Base-by-base conservation (phyloP, 495 filamentous ascomycete species). In the Barbatosphaeria neglecta region DNA sequence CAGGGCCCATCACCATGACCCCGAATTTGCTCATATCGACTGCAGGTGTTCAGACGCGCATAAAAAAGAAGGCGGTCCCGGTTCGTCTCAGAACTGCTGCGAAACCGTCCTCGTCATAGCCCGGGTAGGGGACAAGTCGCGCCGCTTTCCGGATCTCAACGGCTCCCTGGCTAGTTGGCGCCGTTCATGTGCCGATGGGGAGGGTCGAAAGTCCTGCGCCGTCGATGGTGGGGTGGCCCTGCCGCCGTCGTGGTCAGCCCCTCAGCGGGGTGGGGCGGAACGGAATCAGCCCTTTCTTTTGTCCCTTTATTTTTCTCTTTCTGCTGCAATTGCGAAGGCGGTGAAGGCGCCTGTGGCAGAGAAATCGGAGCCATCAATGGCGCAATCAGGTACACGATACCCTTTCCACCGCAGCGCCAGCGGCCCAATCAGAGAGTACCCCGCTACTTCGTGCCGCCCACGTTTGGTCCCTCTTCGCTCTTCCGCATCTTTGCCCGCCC, bases 1-100 rank as follows among this genome's bases (percentile, higher is more conserved):
- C 87, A 46, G 87, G 89, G 64, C 90, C 90, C 82, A 95, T 92
- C 13, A 95, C 86, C 54, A 96, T 75, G n/a, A 84, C 78, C 16
- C 90, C 90, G 59, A 84, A 97, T 58, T 95, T 94, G 66, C 85
- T 90, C 90, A 97, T 97, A 45, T 39, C 69, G 53, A n/a, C n/a
- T n/a, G n/a, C n/a, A n/a, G n/a, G n/a, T n/a, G n/a, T n/a, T n/a
- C n/a, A n/a, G n/a, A n/a, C n/a, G n/a, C n/a, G n/a, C n/a, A n/a
- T n/a, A n/a, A n/a, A n/a, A n/a, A n/a, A n/a, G n/a, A n/a, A n/a
- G n/a, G n/a, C n/a, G n/a, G n/a, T n/a, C n/a, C n/a, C n/a, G n/a
- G n/a, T n/a, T n/a, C n/a, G n/a, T n/a, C n/a, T n/a, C n/a, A n/a
- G n/a, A n/a, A n/a, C n/a, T n/a, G n/a, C n/a, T n/a, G n/a, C n/a